A percentile compares a stretch with the other conserved stretches of the same genome.
Evolutionary conservation across 495 filamentous ascomycete genomes (phyloP).

Genomic region (Cenococcum geophilum): DNA sequence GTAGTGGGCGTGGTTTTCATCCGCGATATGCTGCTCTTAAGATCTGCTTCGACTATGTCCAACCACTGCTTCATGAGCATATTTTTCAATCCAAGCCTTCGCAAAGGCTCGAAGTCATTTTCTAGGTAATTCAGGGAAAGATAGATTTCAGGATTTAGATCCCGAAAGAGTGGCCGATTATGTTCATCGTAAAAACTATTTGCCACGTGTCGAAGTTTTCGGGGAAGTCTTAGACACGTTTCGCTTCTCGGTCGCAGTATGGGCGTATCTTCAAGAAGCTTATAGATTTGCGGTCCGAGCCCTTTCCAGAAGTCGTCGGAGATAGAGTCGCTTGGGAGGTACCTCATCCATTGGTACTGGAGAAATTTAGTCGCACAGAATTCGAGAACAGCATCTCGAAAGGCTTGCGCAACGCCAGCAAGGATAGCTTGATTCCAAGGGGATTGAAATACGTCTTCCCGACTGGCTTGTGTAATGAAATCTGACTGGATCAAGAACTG

Average conservation of each 20-base stretch:
- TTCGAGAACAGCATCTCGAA: not conserved
- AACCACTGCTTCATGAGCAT: not conserved
- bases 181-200: not conserved
- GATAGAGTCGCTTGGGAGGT: too few species aligned
- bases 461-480: not conserved
- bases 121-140: not conserved
- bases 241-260: not conserved
- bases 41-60: not conserved
- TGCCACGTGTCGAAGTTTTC: not conserved
- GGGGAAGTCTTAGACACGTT: not conserved
- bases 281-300: not conserved
- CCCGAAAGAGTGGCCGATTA: not conserved
- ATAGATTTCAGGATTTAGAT: not conserved
- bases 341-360: too few species aligned
- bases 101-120: not conserved
- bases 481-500: not conserved
- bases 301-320: not conserved
- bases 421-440: not conserved
- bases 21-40: not conserved
- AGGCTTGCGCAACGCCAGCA: not conserved
- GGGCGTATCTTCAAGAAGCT: not conserved
- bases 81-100: not conserved
- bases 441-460: not conserved
- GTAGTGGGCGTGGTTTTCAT: too few species aligned
- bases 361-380: not conserved